Conservation (phyloP, 2,329 filamentous ascomycete genomes). For the Aspergillus ibericus region DNA sequence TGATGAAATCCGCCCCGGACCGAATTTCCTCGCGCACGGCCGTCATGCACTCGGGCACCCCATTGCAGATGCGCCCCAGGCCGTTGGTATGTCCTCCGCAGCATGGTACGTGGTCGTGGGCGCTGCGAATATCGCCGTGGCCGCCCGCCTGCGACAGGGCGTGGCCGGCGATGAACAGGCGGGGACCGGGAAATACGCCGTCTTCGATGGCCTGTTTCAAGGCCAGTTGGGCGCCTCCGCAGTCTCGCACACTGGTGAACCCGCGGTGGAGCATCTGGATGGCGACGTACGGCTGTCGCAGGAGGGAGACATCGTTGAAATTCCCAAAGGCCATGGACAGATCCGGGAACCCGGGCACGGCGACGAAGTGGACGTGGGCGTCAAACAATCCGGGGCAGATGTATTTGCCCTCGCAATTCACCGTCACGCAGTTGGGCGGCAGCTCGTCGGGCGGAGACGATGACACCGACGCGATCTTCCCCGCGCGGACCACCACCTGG, state of each 20-base stretch:
- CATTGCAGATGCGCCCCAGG: slow-evolving; percentile 51
- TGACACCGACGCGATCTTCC: slow-evolving; percentile 20
- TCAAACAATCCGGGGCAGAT: slow-evolving; percentile 29
- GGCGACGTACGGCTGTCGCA: slow-evolving; percentile 22
- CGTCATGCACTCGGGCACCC: slow-evolving; percentile 56
- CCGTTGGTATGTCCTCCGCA: slow-evolving; percentile 47
- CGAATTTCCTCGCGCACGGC: slow-evolving; percentile 57
- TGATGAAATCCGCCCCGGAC: slow-evolving; percentile 60
- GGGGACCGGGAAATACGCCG: slow-evolving; percentile 56
- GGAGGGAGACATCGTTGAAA: slow-evolving; percentile 22
- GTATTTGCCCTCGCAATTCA: slow-evolving; percentile 23
- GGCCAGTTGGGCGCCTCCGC: slow-evolving; percentile 56
- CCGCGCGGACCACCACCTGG: slow-evolving; percentile 15
- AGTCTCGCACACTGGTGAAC: slow-evolving; percentile 61
- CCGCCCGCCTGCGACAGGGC: slow-evolving; percentile 61
- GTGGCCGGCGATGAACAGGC: slow-evolving; percentile 56
- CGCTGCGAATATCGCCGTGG: slow-evolving; percentile 53
- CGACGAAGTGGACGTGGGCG: slow-evolving; percentile 28
- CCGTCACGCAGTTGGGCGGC: background rate
- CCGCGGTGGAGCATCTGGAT: slow-evolving; percentile 56
- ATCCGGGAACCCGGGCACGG: slow-evolving; percentile 24
- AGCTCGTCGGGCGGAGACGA: background rate
- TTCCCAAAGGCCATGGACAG: slow-evolving; percentile 25
- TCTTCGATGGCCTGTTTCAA: slow-evolving; percentile 56
- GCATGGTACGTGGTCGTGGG: slow-evolving; percentile 45